phyloP scores from a whole-genome alignment of 2,329 filamentous ascomycete genomes.

The Verticillium longisporum region DNA sequence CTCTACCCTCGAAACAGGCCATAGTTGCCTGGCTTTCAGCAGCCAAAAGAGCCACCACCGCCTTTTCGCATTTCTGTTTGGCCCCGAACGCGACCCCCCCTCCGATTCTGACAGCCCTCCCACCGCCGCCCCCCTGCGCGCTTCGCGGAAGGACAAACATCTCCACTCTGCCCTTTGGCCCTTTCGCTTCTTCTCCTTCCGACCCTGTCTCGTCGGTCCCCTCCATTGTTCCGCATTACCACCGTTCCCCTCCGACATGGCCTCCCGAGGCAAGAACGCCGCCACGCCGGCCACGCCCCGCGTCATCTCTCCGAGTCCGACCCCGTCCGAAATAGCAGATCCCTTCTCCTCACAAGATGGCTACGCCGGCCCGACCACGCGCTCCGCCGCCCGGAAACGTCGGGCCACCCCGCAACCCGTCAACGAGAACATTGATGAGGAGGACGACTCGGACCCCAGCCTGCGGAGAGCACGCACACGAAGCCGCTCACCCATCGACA shows the following conservation, averaged over 20 bases:
- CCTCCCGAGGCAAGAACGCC: constrained; percentile 40
- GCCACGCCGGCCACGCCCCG: constrained; percentile 77
- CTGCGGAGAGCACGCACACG: constrained; percentile 60
- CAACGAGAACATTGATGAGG: constrained; percentile 47
- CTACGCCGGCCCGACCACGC: constrained; percentile 68
- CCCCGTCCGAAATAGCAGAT: constrained; percentile 48
- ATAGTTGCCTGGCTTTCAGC: constrained; percentile 8
- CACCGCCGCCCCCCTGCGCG: constrained; percentile 16
- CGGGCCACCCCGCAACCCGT: constrained; percentile 53
- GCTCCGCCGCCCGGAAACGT: constrained; percentile 59
- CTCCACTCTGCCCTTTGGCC: constrained; percentile 40
- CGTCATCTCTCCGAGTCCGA: constrained; percentile 84
- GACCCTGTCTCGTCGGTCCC: constrained; percentile 48
- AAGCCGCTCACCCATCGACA: constrained; percentile 60
- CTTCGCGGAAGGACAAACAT: constrained; percentile 45
- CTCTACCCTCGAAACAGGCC: constrained; percentile 21
- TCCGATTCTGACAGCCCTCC: background rate
- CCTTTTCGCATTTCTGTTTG: constrained; percentile 14
- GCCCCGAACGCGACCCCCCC: constrained; percentile 12
- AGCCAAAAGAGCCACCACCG: constrained; percentile 18
- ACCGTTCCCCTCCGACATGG: constrained; percentile 50
- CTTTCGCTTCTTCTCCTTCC: constrained; percentile 37
- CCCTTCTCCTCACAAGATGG: constrained; percentile 46
- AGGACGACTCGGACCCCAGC: constrained; percentile 31
- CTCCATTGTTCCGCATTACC: constrained; percentile 51